Conservation (phyloP, 306 rosid genomes). For the Vicia faba region DNA sequence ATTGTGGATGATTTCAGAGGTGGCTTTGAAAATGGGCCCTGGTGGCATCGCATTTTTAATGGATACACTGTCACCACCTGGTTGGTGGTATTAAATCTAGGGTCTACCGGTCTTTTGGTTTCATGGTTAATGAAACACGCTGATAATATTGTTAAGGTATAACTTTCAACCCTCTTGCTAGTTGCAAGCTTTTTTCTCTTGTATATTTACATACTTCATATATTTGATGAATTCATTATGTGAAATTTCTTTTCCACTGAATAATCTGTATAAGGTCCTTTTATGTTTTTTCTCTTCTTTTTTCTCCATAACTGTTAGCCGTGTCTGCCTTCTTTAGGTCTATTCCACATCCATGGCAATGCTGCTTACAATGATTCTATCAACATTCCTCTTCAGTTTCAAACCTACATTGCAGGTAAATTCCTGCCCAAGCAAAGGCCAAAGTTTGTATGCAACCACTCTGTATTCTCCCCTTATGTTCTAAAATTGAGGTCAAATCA, state of each 20-base stretch:
- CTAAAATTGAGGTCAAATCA: conserved; percentile 9
- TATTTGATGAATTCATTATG: conserved; percentile 15
- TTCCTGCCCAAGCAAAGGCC: conserved; percentile 15
- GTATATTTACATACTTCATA: conserved; percentile 24
- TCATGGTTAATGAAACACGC: conserved; percentile 99
- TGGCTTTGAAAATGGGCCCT: conserved; percentile 92
- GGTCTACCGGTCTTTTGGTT: conserved; percentile 90
- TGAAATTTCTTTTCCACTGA: not conserved
- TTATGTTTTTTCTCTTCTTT: not conserved
- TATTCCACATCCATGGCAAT: conserved; percentile 98
- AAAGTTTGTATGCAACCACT: conserved; percentile 21
- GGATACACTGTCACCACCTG: conserved; percentile 86
- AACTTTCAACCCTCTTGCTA: conserved; percentile 21
- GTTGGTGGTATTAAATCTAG: conserved; percentile 92
- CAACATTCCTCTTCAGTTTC: conserved; percentile 77
- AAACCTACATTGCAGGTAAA: conserved; percentile 86
- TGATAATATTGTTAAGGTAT: conserved; percentile 93
- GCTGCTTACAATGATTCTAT: conserved; percentile 81
- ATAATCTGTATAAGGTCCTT: conserved; percentile 8
- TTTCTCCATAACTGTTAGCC: conserved; percentile 27
- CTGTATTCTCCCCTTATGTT: not conserved
- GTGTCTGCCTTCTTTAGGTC: conserved; percentile 48
- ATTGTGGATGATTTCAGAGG: conserved; percentile 81
- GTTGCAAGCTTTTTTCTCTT: conserved; percentile 16
- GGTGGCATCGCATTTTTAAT: conserved; percentile 89